Evolutionary conservation across 805 yeast genomes (phyloP).

Genomic region (Starmerella kuoi): DNA sequence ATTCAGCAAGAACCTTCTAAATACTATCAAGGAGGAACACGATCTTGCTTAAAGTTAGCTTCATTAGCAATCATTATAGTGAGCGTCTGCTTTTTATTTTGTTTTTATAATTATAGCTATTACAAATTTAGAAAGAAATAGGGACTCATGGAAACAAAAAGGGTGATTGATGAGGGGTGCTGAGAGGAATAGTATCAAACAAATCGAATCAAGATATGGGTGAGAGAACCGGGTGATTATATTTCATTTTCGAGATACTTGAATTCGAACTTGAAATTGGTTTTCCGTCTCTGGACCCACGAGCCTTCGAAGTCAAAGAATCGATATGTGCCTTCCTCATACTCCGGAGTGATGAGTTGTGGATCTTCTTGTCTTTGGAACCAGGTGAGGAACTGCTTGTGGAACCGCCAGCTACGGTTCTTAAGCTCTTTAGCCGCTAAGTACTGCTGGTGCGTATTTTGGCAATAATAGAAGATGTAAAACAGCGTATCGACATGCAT

Average conservation of each 20-base stretch:
- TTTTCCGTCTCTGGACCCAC: slow-evolving; percentile 51
- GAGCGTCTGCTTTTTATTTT: too few species aligned
- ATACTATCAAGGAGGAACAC: slow-evolving; percentile 20
- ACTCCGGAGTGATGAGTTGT: slow-evolving; percentile 32
- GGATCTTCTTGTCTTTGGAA: slow-evolving; percentile 56
- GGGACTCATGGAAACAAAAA: too few species aligned
- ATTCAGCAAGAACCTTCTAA: slow-evolving; percentile 60
- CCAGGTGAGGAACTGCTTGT: slow-evolving; percentile 66
- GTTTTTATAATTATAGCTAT: too few species aligned
- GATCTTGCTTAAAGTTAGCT: not conserved
- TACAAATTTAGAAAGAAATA: too few species aligned
- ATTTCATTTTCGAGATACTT: slow-evolving; percentile 34
- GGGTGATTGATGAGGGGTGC: too few species aligned
- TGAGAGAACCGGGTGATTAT: too few species aligned
- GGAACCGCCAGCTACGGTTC: slow-evolving; percentile 72
- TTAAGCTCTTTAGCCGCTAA: slow-evolving; percentile 70
- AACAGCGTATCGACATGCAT: slow-evolving; percentile 80
- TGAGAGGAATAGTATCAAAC: too few species aligned
- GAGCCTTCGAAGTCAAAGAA: slow-evolving; percentile 73
- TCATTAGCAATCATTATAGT: not conserved
- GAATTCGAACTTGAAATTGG: slow-evolving; percentile 43
- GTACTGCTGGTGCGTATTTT: slow-evolving; percentile 58
- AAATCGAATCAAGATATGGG: too few species aligned
- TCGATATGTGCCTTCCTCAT: slow-evolving; percentile 48
- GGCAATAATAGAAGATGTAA: slow-evolving; percentile 81